These are phyloP conservation scores for Aurantiochytrium sp. DNA, from an alignment of 108 stramenopile genomes.

Conservation along the genomic window DNA sequence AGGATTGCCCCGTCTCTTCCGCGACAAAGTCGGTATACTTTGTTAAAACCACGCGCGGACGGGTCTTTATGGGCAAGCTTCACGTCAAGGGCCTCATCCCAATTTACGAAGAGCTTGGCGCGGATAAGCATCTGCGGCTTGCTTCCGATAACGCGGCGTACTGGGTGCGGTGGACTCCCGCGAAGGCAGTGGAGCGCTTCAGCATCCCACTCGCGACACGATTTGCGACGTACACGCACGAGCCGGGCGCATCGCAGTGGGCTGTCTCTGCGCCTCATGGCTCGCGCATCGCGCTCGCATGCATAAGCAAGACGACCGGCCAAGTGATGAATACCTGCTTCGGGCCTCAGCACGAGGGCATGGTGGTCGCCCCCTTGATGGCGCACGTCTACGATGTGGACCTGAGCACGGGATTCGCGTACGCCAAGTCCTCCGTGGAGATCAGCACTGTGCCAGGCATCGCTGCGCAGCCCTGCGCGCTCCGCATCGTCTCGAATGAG, in stretches of 20 bases:
- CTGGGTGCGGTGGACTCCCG: neutral
- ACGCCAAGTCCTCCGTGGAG: neutral
- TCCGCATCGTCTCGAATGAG: neutral
- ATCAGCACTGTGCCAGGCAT: neutral
- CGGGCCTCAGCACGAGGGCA: neutral
- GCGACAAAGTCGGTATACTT: neutral
- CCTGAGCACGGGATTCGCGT: conserved; percentile 5
- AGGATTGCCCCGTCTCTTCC: neutral
- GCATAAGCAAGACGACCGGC: neutral
- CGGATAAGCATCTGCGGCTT: neutral
- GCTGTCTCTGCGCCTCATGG: neutral
- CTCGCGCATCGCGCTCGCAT: neutral
- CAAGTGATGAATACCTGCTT: neutral
- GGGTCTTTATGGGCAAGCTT: neutral
- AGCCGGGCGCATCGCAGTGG: neutral
- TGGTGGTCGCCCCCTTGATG: neutral
- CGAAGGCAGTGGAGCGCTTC: neutral
- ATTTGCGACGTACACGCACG: neutral
- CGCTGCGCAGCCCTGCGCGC: neutral
- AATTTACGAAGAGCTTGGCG: neutral
- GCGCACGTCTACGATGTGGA: conserved; percentile 4
- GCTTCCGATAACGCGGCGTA: neutral
- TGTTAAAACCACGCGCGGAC: neutral
- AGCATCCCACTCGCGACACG: neutral
- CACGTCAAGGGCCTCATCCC: neutral